phyloP scores from a whole-genome alignment of 2,329 filamentous ascomycete species.

The Parastagonospora avenae region DNA sequence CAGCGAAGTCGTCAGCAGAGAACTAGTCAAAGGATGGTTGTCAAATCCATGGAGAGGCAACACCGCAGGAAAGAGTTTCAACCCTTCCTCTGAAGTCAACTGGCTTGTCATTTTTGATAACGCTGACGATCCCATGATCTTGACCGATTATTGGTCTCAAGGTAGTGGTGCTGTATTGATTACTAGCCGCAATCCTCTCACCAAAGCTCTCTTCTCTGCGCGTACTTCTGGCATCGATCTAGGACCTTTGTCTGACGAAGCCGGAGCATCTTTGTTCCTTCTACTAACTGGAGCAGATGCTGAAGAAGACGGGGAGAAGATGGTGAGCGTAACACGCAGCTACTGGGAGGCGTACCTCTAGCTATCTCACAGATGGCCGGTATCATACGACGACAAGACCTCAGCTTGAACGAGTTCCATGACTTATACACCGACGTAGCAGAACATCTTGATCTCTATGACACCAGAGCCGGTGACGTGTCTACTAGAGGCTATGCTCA shows the following conservation, averaged over 20 bases:
- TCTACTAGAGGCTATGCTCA: slow-evolving; percentile 3
- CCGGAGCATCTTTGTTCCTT: slow-evolving; percentile 5
- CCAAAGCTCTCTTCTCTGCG: neutral
- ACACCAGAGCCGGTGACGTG: slow-evolving; percentile 1
- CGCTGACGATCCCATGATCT: slow-evolving; percentile 9
- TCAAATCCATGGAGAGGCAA: slow-evolving; percentile 8
- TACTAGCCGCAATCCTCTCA: neutral
- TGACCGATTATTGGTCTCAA: slow-evolving; percentile 16
- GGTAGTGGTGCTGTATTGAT: slow-evolving; percentile 1
- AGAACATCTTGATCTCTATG: slow-evolving; percentile 7
- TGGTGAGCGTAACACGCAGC: slow-evolving; percentile 1
- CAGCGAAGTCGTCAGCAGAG: slow-evolving; percentile 9
- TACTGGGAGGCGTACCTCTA: slow-evolving; percentile 19
- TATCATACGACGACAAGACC: slow-evolving; percentile 11
- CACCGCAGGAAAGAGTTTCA: slow-evolving; percentile 1
- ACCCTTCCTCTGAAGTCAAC: slow-evolving; percentile 4
- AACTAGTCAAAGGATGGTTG: slow-evolving; percentile 18
- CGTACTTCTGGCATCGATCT: slow-evolving; percentile 8
- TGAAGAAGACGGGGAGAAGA: slow-evolving; percentile 1
- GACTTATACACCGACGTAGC: slow-evolving; percentile 7
- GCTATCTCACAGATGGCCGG: slow-evolving; percentile 25
- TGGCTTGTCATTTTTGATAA: slow-evolving; percentile 23
- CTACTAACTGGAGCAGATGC: slow-evolving; percentile 3
- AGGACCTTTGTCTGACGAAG: slow-evolving; percentile 6
- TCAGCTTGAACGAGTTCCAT: slow-evolving; percentile 15